Base-by-base conservation (phyloP, 345 rosid genomes). In the Stellera chamaejasme region DNA sequence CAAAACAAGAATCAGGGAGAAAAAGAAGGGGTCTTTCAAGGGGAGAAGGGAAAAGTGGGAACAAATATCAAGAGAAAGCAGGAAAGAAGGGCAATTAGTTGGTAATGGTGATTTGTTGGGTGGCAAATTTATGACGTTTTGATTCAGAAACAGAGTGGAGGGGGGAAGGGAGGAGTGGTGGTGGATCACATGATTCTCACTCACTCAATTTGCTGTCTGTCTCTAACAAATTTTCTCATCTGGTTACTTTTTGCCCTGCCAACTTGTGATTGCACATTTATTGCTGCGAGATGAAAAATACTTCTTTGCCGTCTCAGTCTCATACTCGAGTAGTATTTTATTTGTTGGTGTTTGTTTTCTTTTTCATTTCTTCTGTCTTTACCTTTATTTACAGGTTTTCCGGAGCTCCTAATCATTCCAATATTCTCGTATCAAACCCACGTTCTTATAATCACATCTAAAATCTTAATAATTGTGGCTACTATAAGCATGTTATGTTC, bases 131-230 rank as follows among this genome's bases (percentile, higher is more conserved):
- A 67, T 52, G 69, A 43, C 46, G 45, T 48, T 60, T 62, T 51
- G 55, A 32, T 65, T 55, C 36, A 25, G 52, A 52, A 32, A 45
- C 14, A 10, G 28, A 19, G 55, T 25, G 48, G 13, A 36, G 53
- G 58, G 58, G 60, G 50, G 45, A 57, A 66, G 62, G 16, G 48
- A 49, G 32, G 13, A 27, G 64, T 13, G 48, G 77, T 45, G 88
- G 80, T 43, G 57, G 73, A 70, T 81, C 91, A 84, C 91, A 77
- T 77, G 85, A 79, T 67, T 70, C 87, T 77, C 73, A 67, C 75
- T 74, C 66, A 63, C 59, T 59, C 63, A 60, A 47, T 50, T 63
- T 49, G 43, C 2, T 25, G 66, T 27, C 57, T 43, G 1, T 25
- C 67, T 26, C 56, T 43, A 41, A 32, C 60, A 58, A 14, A 36